Base-by-base conservation (phyloP, 2,329 filamentous ascomycete species). In the Sporothrix schenckii region DNA sequence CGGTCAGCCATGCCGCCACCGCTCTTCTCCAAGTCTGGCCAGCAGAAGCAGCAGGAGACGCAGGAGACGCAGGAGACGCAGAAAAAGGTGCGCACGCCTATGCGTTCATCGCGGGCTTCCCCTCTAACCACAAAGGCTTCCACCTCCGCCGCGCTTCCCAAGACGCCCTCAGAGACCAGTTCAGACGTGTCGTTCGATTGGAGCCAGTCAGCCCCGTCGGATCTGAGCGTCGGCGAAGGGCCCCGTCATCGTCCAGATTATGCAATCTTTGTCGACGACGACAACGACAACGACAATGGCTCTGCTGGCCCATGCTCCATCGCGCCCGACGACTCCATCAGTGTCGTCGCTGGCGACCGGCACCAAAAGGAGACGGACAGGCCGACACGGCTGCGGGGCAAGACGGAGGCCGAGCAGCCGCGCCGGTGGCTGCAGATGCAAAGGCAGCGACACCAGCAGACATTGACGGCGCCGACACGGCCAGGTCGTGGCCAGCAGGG, bases 241-340 rank as follows among this genome's bases (percentile, higher is more conserved):
- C 53, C 53, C 2, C 53, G 53, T 0, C 53, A 9, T 10, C 52
- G 52, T 4, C 6, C 52, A 6, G 53, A 56, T 27, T 30, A 54
- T 39, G 53, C 34, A 5, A 34, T n/a, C 16, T 19, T 14, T 58
- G 30, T 21, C 30, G 54, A 27, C 30, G 19, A 9, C n/a, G 30
- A 13, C 47, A 6, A 19, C 6, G 19, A 14, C 47, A n/a, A 41
- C 21, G 34, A 21, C 67, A 16, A 2, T 13, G 14, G 13, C 7
- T 30, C 34, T 34, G 4, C 34, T 34, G 7, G 24, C 11, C 24
- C 4, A 27, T 41, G 47, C 60, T 53, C 72, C 47, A 50, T 74
- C 27, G 4, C 41, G 27, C 74, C 74, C n/a, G 63, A 72, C 27
- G 74, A 75, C 69, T 74, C 73, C 4, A 72, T 75, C 65, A 73